Conservation (phyloP, 371 early-diverging fungal species). For the Phascolomyces articulosus region DNA sequence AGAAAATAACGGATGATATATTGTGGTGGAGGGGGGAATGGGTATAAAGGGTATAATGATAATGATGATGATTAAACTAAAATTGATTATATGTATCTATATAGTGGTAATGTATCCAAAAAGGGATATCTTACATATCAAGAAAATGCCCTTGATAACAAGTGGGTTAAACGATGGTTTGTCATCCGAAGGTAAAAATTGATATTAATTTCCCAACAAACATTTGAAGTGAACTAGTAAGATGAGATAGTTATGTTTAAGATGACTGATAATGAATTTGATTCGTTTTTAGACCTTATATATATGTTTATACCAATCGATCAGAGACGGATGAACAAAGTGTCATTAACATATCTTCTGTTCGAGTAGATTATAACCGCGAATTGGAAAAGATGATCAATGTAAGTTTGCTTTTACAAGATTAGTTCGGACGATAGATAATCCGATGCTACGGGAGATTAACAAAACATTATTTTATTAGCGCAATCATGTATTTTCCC, state of each 20-base stretch:
- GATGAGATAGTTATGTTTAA: too few relatives aligned
- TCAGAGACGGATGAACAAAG: slow-evolving; percentile 71
- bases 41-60: neutral
- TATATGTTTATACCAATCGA: slow-evolving; percentile 73
- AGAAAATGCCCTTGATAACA: slow-evolving; percentile 59
- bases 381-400: slow-evolving; percentile 69
- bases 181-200: slow-evolving; percentile 71
- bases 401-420: slow-evolving; percentile 34
- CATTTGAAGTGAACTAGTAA: neutral
- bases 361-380: slow-evolving; percentile 71
- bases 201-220: neutral
- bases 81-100: slow-evolving; percentile 30
- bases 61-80: slow-evolving; percentile 27
- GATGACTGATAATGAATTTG: too few relatives aligned
- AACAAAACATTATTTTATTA: slow-evolving; percentile 20
- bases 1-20: neutral
- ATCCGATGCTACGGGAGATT: neutral
- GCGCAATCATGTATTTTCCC: slow-evolving; percentile 74
- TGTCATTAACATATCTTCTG: slow-evolving; percentile 75
- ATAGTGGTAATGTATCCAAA: slow-evolving; percentile 61
- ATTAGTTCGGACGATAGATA: neutral
- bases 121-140: slow-evolving; percentile 66
- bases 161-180: slow-evolving; percentile 83
- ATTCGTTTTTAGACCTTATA: slow-evolving; percentile 65
- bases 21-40: neutral